Evolutionary conservation across 257 asterid species (phyloP).

Genomic region (Ocimum tenuiflorum): DNA sequence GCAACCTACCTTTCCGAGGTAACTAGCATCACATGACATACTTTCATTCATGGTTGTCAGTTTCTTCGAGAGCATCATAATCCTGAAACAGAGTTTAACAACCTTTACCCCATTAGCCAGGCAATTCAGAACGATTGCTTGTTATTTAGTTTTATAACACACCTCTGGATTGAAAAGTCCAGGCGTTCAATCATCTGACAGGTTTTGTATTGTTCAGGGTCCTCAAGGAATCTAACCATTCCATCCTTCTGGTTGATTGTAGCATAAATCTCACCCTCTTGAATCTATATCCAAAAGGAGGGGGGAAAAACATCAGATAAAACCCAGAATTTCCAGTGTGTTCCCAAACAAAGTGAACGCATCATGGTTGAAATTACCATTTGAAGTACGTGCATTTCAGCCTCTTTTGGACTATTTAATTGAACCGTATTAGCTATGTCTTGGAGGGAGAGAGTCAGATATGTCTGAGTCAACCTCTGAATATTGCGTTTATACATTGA

Average conservation of each 20-base stretch:
- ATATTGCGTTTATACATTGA: constrained; percentile 94
- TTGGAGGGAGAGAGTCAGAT: constrained; percentile 90
- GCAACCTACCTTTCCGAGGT: constrained; percentile 86
- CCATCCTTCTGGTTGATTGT: constrained; percentile 98
- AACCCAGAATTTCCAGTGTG: not conserved
- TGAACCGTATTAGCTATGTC: constrained; percentile 84
- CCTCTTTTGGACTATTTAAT: constrained; percentile 73
- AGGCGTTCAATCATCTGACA: constrained; percentile 89
- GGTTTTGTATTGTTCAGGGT: constrained; percentile 89
- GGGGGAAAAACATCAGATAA: not conserved
- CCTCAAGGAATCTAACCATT: constrained; percentile 98
- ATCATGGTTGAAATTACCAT: constrained; percentile 50
- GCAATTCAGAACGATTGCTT: not conserved
- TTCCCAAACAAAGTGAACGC: not conserved
- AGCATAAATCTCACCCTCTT: constrained; percentile 91
- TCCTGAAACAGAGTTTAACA: constrained; percentile 42
- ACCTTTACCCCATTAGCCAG: not conserved
- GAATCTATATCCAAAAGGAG: constrained; percentile 46
- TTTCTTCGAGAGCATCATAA: constrained; percentile 77
- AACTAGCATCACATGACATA: constrained; percentile 68
- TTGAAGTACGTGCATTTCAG: constrained; percentile 96
- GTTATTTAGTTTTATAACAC: not conserved
- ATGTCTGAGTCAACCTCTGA: constrained; percentile 95
- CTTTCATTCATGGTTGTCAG: constrained; percentile 66
- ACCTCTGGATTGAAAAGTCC: constrained; percentile 91